Evolutionary conservation across 1,139 yeast species (phyloP).

Genomic region (Yamadazyma songkhlaensis): DNA sequence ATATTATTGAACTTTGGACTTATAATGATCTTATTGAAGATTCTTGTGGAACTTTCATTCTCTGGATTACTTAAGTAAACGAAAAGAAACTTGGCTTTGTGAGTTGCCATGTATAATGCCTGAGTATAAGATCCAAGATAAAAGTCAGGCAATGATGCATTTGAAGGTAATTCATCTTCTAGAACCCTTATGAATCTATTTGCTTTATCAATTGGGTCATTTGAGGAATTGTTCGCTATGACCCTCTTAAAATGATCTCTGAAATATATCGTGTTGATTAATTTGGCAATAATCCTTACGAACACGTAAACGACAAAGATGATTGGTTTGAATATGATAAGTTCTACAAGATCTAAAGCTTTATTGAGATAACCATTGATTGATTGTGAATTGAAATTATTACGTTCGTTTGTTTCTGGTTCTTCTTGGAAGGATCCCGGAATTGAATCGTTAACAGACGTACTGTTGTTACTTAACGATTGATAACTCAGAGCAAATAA

Average conservation of each 20-base stretch:
- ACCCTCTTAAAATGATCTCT: constrained; percentile 16
- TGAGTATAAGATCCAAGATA: constrained; percentile 75
- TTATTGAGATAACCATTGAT: constrained; percentile 43
- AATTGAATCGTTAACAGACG: constrained; percentile 3
- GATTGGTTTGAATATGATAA: constrained; percentile 28
- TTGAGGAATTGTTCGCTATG: constrained; percentile 3
- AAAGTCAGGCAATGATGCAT: constrained; percentile 40
- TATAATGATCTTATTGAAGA: constrained; percentile 57
- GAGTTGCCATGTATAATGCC: constrained; percentile 67
- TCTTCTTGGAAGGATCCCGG: constrained; percentile 14
- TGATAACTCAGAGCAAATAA: constrained; percentile 9
- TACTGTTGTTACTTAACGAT: constrained; percentile 6
- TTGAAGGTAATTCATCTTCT: constrained; percentile 29
- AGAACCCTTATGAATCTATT: constrained; percentile 32
- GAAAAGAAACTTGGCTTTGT: constrained; percentile 65
- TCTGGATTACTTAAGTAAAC: constrained; percentile 74
- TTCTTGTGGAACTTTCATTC: constrained; percentile 58
- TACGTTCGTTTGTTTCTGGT: constrained; percentile 8
- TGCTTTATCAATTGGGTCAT: constrained; percentile 36
- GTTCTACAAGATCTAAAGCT: constrained; percentile 9
- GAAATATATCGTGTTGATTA: constrained; percentile 27
- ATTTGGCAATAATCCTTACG: constrained; percentile 23
- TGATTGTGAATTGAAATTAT: constrained; percentile 14
- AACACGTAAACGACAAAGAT: constrained; percentile 22
- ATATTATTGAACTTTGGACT: constrained; percentile 51